phyloP scores from a whole-genome alignment of 441 rosid species.

The Melianthus villosus region DNA sequence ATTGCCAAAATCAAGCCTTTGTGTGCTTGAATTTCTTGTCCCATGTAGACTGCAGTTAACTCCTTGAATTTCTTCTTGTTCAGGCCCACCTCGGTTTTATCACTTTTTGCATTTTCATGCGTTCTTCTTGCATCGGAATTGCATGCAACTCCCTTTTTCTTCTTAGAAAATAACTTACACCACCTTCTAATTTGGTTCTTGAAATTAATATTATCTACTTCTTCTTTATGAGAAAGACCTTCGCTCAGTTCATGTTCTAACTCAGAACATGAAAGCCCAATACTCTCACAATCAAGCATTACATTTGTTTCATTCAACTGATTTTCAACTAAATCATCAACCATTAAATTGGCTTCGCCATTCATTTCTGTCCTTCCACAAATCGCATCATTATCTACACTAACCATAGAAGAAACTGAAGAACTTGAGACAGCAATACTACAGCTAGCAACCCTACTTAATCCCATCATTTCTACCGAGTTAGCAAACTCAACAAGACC shows the following conservation, averaged over 20 bases:
- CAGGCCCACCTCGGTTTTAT: slow-evolving; percentile 28
- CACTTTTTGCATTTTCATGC: slow-evolving; percentile 7
- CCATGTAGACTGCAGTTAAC: slow-evolving; percentile 37
- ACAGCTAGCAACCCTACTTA: slow-evolving; percentile 26
- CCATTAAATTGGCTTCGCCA: slow-evolving; percentile 18
- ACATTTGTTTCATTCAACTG: too few relatives aligned
- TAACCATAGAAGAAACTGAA: slow-evolving; percentile 9
- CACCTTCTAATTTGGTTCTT: slow-evolving; percentile 28
- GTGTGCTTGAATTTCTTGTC: slow-evolving; percentile 64
- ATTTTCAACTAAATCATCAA: slow-evolving; percentile 22
- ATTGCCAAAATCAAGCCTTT: slow-evolving; percentile 48
- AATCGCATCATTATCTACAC: slow-evolving; percentile 11
- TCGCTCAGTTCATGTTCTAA: slow-evolving; percentile 11
- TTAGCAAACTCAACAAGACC: slow-evolving; percentile 22
- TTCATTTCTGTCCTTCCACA: slow-evolving; percentile 25
- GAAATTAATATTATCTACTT: slow-evolving; percentile 7
- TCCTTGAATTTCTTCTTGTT: slow-evolving; percentile 52
- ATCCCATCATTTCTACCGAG: slow-evolving; percentile 6
- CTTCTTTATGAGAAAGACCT: slow-evolving; percentile 10
- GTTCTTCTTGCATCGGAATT: slow-evolving; percentile 4
- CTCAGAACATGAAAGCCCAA: slow-evolving; percentile 5
- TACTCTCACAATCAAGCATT: slow-evolving; percentile 12
- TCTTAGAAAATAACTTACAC: slow-evolving; percentile 28
- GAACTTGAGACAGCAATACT: slow-evolving; percentile 32
- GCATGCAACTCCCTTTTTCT: slow-evolving; percentile 8